Conservation (phyloP, 768 basidiomycete genomes). For the Tricholoma terreum region DNA sequence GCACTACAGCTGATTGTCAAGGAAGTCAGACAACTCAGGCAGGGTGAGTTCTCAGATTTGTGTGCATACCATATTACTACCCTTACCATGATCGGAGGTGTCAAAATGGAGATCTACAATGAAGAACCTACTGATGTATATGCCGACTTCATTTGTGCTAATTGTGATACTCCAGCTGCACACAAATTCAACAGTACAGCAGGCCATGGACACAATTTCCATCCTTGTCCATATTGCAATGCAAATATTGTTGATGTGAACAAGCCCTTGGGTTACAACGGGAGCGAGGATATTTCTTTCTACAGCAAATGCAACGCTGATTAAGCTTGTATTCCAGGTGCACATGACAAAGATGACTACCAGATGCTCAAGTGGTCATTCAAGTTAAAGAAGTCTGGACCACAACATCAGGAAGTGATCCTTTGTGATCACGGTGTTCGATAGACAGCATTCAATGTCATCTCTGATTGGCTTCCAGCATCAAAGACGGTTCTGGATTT, state of each 20-base stretch:
- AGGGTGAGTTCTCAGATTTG: too few species aligned
- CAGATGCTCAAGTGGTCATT: neutral
- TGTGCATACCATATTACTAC: too few species aligned
- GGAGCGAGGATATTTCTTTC: neutral
- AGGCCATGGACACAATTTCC: constrained; percentile 17
- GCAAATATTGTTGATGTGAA: constrained; percentile 14
- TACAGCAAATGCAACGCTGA: neutral
- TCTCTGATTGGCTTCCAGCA: constrained; percentile 22
- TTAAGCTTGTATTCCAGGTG: constrained; percentile 1
- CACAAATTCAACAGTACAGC: constrained; percentile 19
- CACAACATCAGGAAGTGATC: constrained; percentile 1
- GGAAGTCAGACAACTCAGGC: constrained; percentile 11
- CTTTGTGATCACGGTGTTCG: constrained; percentile 18
- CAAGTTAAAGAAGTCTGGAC: neutral
- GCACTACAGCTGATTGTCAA: constrained; percentile 12
- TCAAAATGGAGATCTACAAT: constrained; percentile 20
- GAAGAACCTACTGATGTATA: constrained; percentile 10
- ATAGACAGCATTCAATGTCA: constrained; percentile 15
- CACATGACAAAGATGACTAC: constrained; percentile 3
- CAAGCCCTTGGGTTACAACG: constrained; percentile 7
- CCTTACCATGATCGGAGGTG: constrained; percentile 7
- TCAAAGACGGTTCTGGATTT: constrained; percentile 18
- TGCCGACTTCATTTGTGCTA: constrained; percentile 16
- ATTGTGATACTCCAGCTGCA: constrained; percentile 21
- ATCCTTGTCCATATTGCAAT: constrained; percentile 22